phyloP scores from a whole-genome alignment of 176 grass and related monocot genomes.

The Zizania latifolia region DNA sequence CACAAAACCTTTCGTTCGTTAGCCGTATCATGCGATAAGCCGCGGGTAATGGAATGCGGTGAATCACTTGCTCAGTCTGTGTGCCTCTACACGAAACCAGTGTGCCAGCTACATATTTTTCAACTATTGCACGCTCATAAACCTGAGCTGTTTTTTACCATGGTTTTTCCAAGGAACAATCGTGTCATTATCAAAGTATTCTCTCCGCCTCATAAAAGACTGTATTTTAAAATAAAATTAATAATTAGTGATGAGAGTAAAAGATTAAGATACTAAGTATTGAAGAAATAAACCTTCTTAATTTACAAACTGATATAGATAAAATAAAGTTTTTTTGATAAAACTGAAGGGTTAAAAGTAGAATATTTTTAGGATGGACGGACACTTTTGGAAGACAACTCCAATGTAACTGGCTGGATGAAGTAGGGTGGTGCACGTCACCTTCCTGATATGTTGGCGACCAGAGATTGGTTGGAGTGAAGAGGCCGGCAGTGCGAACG shows the following conservation, averaged over 20 bases:
- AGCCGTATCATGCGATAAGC: neutral
- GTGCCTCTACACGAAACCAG: neutral
- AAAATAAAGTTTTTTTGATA: no score
- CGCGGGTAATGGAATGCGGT: neutral
- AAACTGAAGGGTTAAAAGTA: no score
- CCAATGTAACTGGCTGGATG: neutral
- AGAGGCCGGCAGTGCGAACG: neutral
- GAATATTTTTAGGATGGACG: no score
- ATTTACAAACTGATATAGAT: no score
- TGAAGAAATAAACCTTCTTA: no score
- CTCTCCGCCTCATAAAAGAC: no score
- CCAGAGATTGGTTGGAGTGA: neutral
- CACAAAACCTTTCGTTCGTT: neutral
- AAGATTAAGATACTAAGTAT: no score
- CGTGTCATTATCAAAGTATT: no score
- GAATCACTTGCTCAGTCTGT: neutral
- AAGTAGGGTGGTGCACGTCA: neutral
- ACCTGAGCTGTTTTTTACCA: neutral
- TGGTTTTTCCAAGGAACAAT: neutral
- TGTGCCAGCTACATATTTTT: neutral
- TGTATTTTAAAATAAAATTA: no score
- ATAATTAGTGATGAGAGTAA: no score
- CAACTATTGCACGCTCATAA: neutral
- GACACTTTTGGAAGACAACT: neutral
- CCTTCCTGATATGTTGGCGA: neutral